phyloP scores from a whole-genome alignment of 2,329 filamentous ascomycete genomes.

The Talaromyces albobiverticillius region DNA sequence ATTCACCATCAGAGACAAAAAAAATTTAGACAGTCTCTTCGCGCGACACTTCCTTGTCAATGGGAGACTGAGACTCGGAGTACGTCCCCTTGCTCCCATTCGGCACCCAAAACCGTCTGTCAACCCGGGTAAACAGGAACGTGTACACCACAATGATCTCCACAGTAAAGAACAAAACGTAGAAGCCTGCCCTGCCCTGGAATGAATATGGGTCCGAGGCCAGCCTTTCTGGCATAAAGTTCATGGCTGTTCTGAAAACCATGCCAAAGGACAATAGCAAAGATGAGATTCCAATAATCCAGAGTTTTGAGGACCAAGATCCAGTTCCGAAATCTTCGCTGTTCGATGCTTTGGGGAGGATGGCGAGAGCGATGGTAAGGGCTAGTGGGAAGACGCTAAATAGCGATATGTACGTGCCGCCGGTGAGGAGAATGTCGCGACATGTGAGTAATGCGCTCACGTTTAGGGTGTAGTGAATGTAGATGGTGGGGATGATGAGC shows the following conservation, averaged over 20 bases:
- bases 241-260: constrained; percentile 62
- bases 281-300: constrained; percentile 59
- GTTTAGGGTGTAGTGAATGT: constrained; percentile 66
- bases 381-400: constrained; percentile 66
- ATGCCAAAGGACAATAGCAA: constrained; percentile 66
- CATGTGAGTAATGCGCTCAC: constrained; percentile 49
- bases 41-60: background rate
- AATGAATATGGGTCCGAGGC: constrained; percentile 63
- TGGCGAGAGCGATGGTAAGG: constrained; percentile 48
- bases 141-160: constrained; percentile 68
- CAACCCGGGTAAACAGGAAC: constrained; percentile 67
- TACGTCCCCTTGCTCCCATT: constrained; percentile 53
- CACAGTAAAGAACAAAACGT: constrained; percentile 72
- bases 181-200: constrained; percentile 70
- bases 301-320: constrained; percentile 63
- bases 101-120: constrained; percentile 72
- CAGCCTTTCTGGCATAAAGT: constrained; percentile 52
- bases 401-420: constrained; percentile 59
- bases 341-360: constrained; percentile 41
- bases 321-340: constrained; percentile 66
- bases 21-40: background rate
- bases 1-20: too few relatives aligned
- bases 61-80: background rate
- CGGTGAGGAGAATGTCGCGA: constrained; percentile 63
- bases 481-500: constrained; percentile 63